Evolutionary conservation across 2,329 filamentous ascomycete species (phyloP).

Genomic region (Cryphonectria parasitica): DNA sequence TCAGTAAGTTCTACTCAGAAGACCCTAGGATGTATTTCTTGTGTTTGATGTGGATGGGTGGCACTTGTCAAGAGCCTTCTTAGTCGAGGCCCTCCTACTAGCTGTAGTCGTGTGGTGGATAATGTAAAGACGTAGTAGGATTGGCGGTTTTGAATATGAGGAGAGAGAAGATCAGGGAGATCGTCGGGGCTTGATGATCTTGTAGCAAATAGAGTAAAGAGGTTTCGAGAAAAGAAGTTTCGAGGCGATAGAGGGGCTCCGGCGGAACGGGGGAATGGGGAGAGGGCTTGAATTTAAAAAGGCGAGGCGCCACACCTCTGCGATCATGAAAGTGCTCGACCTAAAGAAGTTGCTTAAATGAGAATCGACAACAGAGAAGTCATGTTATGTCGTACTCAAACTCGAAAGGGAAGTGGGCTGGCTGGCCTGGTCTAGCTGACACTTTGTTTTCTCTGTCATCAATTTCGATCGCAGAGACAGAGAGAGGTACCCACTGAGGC

Average conservation of each 20-base stretch:
- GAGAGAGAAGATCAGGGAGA: background rate
- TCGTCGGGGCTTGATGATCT: background rate
- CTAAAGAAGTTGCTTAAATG: background rate
- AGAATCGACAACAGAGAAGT: background rate
- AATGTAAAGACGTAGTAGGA: background rate
- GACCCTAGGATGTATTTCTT: background rate
- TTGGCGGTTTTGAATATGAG: background rate
- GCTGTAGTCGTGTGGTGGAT: background rate
- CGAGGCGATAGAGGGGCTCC: background rate
- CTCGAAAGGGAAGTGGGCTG: background rate
- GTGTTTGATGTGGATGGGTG: background rate
- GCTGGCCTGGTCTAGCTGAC: background rate
- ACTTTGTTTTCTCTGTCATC: background rate
- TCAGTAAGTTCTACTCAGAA: background rate
- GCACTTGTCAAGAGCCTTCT: background rate
- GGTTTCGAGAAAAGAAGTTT: background rate
- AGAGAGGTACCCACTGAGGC: constrained; percentile 7
- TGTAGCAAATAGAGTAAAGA: constrained; percentile 1
- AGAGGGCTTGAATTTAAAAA: background rate
- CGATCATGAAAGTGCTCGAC: background rate
- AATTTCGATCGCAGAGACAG: constrained; percentile 4
- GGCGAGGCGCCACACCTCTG: background rate
- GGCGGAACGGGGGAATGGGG: background rate
- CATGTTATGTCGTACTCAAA: background rate
- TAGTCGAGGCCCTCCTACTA: background rate